Conservation (phyloP, 1,284 basidiomycete species). For the Takashimella tepidaria region DNA sequence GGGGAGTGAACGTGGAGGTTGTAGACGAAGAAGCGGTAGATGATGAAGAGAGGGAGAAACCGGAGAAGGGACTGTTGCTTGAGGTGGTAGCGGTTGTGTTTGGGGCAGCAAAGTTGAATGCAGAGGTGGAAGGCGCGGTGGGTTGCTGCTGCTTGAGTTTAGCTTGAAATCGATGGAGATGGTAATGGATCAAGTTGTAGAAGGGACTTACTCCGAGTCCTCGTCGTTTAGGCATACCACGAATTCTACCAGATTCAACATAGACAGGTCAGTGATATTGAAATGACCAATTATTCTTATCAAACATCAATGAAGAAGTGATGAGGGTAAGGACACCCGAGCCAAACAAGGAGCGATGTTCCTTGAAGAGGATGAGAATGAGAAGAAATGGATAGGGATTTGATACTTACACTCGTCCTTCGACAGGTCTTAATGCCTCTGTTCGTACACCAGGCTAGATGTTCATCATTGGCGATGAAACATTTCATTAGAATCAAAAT, state of each 20-base stretch:
- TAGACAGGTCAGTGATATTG: too few species aligned
- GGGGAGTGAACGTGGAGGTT: not conserved
- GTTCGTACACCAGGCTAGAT: constrained; percentile 29
- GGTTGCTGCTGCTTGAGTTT: not conserved
- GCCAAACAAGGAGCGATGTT: not conserved
- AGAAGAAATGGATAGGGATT: too few species aligned
- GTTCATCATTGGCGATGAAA: too few species aligned
- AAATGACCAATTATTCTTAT: too few species aligned
- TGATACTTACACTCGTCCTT: constrained; percentile 41
- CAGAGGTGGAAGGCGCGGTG: constrained; percentile 3
- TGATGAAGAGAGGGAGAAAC: too few species aligned
- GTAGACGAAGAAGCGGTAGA: too few species aligned
- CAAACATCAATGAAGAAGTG: too few species aligned
- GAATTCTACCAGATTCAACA: constrained; percentile 36
- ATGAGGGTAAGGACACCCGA: too few species aligned
- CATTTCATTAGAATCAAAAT: not conserved
- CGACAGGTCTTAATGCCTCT: constrained; percentile 33
- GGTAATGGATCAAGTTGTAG: too few species aligned
- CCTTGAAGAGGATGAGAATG: not conserved
- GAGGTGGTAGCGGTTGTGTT: too few species aligned
- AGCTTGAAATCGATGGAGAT: not conserved
- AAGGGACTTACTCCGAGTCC: constrained; percentile 18
- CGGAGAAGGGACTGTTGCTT: too few species aligned
- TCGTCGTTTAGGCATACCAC: constrained; percentile 46
- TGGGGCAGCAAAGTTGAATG: constrained; percentile 6